Evolutionary conservation across 2,329 filamentous ascomycete genomes (phyloP), one percentile per base, ranked within the genome.

Genomic region (Biscogniauxia mediterranea): DNA sequence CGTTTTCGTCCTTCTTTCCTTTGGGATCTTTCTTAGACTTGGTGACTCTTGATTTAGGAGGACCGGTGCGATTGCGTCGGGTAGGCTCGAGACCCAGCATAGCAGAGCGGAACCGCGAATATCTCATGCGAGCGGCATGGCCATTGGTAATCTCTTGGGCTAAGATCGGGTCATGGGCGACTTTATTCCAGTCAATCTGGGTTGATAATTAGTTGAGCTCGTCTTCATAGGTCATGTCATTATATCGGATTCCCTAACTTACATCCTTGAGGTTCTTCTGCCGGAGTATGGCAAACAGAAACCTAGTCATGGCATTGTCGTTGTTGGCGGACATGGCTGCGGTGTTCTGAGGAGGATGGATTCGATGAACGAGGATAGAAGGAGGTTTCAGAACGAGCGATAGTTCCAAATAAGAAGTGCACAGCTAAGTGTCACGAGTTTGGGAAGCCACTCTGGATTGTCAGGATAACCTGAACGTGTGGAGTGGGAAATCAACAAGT

Each of bases 191-290:
- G 70, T 87, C 81, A 68, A 87, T 85, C 84, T 87, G 58, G 46
- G 26, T 7, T n/a, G 23, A 5, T 52, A 5, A 54, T 71, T 55
- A 73, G 68, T 51, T 54, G 19, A 50, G 42, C 23, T 17, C 6
- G 2, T 2, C 19, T 55, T 49, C 19, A 23, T 56, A 32, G 42
- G 23, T n/a, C 13, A 46, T 6, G 52, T 38, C 19, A 60, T 49
- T 20, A 46, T 46, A 46, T 46, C 15, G 15, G 38, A n/a, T 46
- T n/a, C 38, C 11, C 57, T 32, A 49, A 78, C 84, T 79, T 73
- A 87, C 84, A 75, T 86, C 83, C 69, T 85, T 86, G 57, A 86
- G 79, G 61, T 79, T 82, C 74, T 85, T 86, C 74, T 87, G 84
- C 72, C 81, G 80, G 61, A 87, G 69, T 61, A 87, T 86, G 46